Base-by-base conservation (phyloP, 176 grass and related monocot genomes). In the Poa pratensis region DNA sequence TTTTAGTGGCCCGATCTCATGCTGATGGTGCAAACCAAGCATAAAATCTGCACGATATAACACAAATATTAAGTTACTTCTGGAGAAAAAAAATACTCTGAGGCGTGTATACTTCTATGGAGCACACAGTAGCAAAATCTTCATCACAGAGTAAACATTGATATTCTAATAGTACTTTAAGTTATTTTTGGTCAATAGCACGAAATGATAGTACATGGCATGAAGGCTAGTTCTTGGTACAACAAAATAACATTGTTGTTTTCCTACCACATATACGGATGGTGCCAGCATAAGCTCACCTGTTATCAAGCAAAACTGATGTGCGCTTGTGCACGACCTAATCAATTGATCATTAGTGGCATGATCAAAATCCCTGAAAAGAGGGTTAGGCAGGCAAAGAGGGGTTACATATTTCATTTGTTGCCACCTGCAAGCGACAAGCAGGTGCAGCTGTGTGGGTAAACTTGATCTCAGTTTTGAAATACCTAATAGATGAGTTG, bases 351-450 rank as follows among this genome's bases (percentile, higher is more conserved):
- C 91, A 88, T 90, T 76, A 83, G 88, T 94, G 14, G 82, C 82
- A 87, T 94, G 89, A 58, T 94, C 69, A 79, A 97, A 83, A 82
- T 94, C 92, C 85, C 94, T 97, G 91, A 75, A 85, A 85, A 80
- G 73, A 82, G 69, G 53, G 16, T 43, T 35, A n/a, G 80, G 2
- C 76, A 84, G 40, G 59, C 75, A 63, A 60, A 62, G 60, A 60
- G 15, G 15, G 5, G 60, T 63, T 86, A 78, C 30, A 79, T 86
- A 24, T 73, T 73, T 17, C 7, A 63, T 55, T 32, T 20, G 3
- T 79, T 60, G 52, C 14, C 62, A 12, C 27, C 46, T 79, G 54
- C 26, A 85, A 77, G 16, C n/a, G 34, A 58, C 24, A 72, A 74
- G 19, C 19, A 39, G 68, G 7, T 74, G 55, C 20, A 73, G 23